phyloP scores from a whole-genome alignment of 129 eudicot species.

The Cynara cardunculus region DNA sequence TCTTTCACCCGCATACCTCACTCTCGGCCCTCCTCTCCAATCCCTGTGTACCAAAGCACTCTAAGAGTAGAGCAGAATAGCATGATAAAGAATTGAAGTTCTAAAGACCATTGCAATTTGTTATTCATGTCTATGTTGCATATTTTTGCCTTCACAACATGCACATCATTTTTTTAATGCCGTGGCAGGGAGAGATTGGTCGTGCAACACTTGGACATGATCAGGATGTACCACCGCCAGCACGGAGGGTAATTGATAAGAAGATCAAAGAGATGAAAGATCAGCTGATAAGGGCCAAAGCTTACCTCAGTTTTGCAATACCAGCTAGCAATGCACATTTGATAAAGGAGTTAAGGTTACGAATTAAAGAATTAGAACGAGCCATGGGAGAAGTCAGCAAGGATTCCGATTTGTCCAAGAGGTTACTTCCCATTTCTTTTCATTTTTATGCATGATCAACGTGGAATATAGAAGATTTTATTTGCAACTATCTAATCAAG shows the following conservation, averaged over 20 bases:
- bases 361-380: constrained; percentile 73
- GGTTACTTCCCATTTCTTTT: constrained; percentile 34
- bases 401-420: constrained; percentile 68
- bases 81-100: neutral
- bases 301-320: constrained; percentile 66
- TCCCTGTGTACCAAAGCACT: neutral
- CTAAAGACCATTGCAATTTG: constrained; percentile 1
- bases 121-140: neutral
- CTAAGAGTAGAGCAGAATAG: neutral
- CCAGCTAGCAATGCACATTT: constrained; percentile 68
- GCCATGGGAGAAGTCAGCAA: constrained; percentile 60
- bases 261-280: constrained; percentile 88
- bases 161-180: constrained; percentile 12
- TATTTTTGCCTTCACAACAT: neutral
- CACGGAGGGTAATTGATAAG: constrained; percentile 41
- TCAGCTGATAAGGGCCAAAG: constrained; percentile 86
- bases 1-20: neutral
- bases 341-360: constrained; percentile 68
- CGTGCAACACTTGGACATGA: constrained; percentile 32
- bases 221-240: constrained; percentile 20
- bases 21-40: neutral
- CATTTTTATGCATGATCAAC: neutral
- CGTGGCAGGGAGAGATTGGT: constrained; percentile 42
- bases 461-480: neutral
- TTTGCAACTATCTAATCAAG: neutral